Conservation (phyloP, 345 rosid genomes). For the Iberis pinnata region DNA sequence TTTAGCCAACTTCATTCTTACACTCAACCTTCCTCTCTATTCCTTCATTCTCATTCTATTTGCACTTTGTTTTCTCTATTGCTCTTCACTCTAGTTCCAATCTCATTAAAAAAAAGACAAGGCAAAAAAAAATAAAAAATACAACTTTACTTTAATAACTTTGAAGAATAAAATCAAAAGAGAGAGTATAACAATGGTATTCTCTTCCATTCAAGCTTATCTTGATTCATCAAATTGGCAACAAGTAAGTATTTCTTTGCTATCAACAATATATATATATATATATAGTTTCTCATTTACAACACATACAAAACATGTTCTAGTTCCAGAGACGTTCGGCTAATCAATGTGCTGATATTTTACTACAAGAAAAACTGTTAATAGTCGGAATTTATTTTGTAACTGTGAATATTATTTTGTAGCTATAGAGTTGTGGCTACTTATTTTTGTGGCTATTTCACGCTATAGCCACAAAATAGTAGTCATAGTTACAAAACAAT, state of each 20-base stretch:
- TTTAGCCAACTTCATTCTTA: slow-evolving; percentile 43
- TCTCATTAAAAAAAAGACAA: slow-evolving; percentile 7
- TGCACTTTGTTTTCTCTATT: slow-evolving; percentile 33
- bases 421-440: too few relatives aligned
- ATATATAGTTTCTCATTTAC: too few relatives aligned
- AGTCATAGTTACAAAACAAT: too few relatives aligned
- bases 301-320: too few relatives aligned
- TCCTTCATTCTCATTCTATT: slow-evolving; percentile 30
- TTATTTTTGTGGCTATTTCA: too few relatives aligned
- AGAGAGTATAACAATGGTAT: slow-evolving; percentile 59
- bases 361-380: too few relatives aligned
- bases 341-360: too few relatives aligned
- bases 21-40: slow-evolving; percentile 26
- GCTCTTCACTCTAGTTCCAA: slow-evolving; percentile 34
- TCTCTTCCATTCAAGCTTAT: slow-evolving; percentile 83
- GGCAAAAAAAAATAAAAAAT: background rate
- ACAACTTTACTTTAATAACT: slow-evolving; percentile 22
- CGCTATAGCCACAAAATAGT: too few relatives aligned
- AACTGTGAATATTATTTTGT: too few relatives aligned
- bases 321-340: too few relatives aligned
- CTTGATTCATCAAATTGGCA: slow-evolving; percentile 99
- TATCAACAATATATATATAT: slow-evolving; percentile 11
- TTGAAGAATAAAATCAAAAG: slow-evolving; percentile 38
- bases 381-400: too few relatives aligned
- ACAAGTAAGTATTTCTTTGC: slow-evolving; percentile 54